Base-by-base conservation (phyloP, 192 early-diverging fungal genomes). In the Coemansia sp. region DNA sequence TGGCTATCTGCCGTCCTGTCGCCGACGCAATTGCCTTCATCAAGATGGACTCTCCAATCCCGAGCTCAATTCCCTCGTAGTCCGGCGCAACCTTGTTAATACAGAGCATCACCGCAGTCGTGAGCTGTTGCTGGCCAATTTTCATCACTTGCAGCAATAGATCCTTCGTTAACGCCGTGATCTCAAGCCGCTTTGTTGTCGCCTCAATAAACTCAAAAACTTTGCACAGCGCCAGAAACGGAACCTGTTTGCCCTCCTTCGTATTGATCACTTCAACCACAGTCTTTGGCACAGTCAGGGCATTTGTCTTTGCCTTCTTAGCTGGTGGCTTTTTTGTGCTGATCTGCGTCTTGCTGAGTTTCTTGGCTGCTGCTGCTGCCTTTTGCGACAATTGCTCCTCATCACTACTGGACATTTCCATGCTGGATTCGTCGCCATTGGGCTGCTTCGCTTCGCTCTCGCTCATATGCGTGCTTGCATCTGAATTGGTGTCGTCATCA, bases 31-130 rank as follows among this genome's bases (percentile, higher is more conserved):
- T 92, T 9, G 94, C 92, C 68, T 98, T 98, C 64, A 97, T 89
- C 30, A 99, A 72, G 5, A 95, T 82, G 19, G 90, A 89, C 65
- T 98, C 96, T 30, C 97, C 97, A 58, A 99, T 89, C 6, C 96
- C 96, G 23, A 99, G 81, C 78, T 99, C 98, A 24, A 95, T 82
- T 25, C 92, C 93, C 78, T 97, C 94, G 69, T 97, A 93, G 62
- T 99, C 95, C 0, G 97, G 95, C n/a, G 61, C 90, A 85, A 68
- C 90, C 74, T 91, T 94, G 72, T 94, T 94, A 27, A 98, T 83
- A 65, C 95, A 98, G 49, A 98, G 78, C 73, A 98, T 98, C 18
- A 98, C 87, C 54, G 86, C 82, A 27, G 90, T 81, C 10, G 61
- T 56, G 28, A 81, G 78, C 58, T 81, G 68, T 56, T 71, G n/a